A percentile compares a stretch with the other conserved stretches of the same genome.
Conservation (phyloP, 129 eudicot species). For the Chrysanthemum seticuspe region DNA sequence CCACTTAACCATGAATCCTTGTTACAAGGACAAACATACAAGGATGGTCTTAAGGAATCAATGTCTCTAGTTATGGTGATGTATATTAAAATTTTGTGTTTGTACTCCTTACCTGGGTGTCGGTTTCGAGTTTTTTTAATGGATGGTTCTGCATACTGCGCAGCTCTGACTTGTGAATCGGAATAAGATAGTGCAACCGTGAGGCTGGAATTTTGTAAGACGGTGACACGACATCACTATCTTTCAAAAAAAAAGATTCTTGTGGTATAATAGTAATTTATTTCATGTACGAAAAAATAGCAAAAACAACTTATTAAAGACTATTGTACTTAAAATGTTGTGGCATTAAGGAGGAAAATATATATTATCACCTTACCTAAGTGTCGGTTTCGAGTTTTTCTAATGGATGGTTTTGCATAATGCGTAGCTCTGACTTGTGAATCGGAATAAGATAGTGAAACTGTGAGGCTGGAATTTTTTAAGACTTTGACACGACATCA, state of each 20-base stretch:
- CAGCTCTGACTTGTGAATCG: not conserved
- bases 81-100: not conserved
- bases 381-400: constrained; percentile 18
- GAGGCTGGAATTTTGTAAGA: constrained; percentile 13
- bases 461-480: constrained; percentile 6
- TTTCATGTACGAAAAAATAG: not conserved
- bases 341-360: no score
- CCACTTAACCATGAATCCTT: constrained; percentile 45
- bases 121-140: constrained; percentile 13
- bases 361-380: not conserved
- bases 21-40: constrained; percentile 59
- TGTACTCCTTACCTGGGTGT: constrained; percentile 13
- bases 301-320: not conserved
- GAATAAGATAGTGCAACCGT: not conserved
- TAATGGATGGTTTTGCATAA: constrained; percentile 3
- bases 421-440: not conserved
- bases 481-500: not conserved
- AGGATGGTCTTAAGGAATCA: constrained; percentile 49
- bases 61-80: constrained; percentile 32
- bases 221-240: not conserved
- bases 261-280: not conserved
- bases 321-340: no score
- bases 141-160: constrained; percentile 3
- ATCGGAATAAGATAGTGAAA: not conserved
- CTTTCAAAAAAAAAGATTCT: constrained; percentile 7